Evolutionary conservation across 495 filamentous ascomycete species (phyloP), one percentile per base, ranked within the genome.

Genomic region (Aspergillus ostianus): DNA sequence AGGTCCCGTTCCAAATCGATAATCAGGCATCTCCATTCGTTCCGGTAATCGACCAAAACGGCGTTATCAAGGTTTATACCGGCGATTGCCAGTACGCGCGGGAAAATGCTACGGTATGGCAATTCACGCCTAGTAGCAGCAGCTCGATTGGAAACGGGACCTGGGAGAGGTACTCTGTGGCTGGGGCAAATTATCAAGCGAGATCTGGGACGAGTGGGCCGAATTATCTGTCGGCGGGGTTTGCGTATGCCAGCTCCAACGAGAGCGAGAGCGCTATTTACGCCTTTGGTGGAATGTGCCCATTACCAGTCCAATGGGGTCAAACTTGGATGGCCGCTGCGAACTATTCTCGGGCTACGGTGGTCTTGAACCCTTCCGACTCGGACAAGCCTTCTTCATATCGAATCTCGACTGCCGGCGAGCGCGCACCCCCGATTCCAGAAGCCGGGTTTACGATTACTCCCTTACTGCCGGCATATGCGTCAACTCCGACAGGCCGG

Each of bases 371-470:
- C 6, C 69, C 74, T 8, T 51, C 57, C 3, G 60, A 63, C 0
- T 50, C 64, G 1, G 56, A 69, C 13, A 56, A 60, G 15, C 51
- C 62, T 36, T 51, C 64, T 15, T 57, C 68, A 29, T 85, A 80
- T 59, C 52, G 71, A 23, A 62, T 80, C 3, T 70, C 68, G 47
- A 67, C 74, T 9, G 76, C 72, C 20, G 69, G 77, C n/a, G 73
- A 74, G 44, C 76, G 80, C 47, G 84, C 79, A 23, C 77, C 82
- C 3, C 91, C 91, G 0, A 85, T 95, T 53, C 78, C 91, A 6
- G 91, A 93, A 70, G 93, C 93, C 13, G 93, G 93, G 4, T 94
- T 95, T 73, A 88, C 85, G 1, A 84, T 95, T 26, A 94, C 92
- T 5, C 80, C 84, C 0, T 77, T 96, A 23, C 58, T 75, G 19